These are phyloP conservation scores for Trichoderma parareesei DNA, from an alignment of 495 filamentous ascomycete species.

Conservation along the genomic window DNA sequence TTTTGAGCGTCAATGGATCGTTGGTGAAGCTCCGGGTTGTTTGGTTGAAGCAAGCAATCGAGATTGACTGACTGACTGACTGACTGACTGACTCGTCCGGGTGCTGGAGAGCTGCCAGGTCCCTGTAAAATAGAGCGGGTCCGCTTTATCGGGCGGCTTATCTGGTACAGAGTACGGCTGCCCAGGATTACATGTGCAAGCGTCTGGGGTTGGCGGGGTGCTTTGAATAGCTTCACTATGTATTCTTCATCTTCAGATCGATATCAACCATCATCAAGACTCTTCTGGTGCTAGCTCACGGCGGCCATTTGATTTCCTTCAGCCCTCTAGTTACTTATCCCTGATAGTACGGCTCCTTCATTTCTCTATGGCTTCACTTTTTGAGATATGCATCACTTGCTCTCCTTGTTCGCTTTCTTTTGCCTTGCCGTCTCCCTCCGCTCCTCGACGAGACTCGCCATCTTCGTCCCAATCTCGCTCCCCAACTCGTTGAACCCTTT, in stretches of 20 bases:
- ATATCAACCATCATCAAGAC: too few species aligned
- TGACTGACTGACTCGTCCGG: too few species aligned
- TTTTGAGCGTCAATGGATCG: background rate
- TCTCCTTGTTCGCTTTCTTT: slow-evolving; percentile 1
- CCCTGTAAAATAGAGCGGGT: background rate
- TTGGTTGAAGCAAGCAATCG: background rate
- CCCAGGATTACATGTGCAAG: background rate
- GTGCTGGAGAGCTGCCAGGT: background rate
- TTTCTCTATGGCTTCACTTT: background rate
- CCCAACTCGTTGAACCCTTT: slow-evolving; percentile 40
- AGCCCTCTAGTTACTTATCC: background rate
- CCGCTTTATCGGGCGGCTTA: background rate
- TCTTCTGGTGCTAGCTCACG: too few species aligned
- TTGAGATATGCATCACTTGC: background rate
- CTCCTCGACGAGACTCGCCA: slow-evolving; percentile 39
- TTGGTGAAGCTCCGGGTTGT: background rate
- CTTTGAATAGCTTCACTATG: background rate
- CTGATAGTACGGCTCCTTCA: background rate
- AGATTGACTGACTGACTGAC: background rate
- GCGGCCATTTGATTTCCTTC: background rate
- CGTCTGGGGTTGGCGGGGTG: background rate
- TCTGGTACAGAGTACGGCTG: background rate
- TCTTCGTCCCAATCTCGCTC: slow-evolving; percentile 28
- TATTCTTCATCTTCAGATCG: too few species aligned
- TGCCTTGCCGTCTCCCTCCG: slow-evolving; percentile 25